Evolutionary conservation across 1,284 basidiomycete species (phyloP), one percentile per base, ranked within the genome.

Genomic region (Cutaneotrichosporon sp.): DNA sequence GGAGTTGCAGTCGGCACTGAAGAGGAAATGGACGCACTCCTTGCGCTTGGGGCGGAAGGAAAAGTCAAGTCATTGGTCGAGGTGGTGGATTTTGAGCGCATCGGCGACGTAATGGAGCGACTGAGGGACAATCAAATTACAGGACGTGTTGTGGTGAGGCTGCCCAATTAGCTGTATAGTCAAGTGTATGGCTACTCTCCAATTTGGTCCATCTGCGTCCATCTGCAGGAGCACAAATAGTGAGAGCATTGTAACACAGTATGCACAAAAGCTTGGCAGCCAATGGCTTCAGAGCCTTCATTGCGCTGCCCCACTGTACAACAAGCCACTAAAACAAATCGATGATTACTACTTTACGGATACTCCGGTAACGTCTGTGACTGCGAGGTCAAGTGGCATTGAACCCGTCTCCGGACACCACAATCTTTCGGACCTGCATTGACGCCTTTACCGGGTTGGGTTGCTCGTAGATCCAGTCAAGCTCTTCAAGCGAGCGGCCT

Each of bases 381-480:
- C 26, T 5, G 7, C 26, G 10, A 30, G 20, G 44, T 35, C 10
- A 30, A 10, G 34, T 26, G 13, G 43, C 43, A 30, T 34, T 30
- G 46, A 53, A 33, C 17, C 46, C 52, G 8, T 18, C 20, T 12
- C 44, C 46, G 34, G 46, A 42, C 36, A 49, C 47, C 4, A 40
- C 40, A 35, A 54, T 49, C 17, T 14, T 40, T 21, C 40, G 35
- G 20, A 37, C 49, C 41, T 33, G 17, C 49, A 51, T 58, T 15
- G 72, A 74, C 2, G 74, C 73, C 35, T 67, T 67, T 49, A 72
- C 70, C 2, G 74, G 75, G 57, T 73, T 65, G 35, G 65, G 63
- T 44, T 72, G 65, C 13, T 64, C 59, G 62, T 76, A 77, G 37
- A 74, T 63, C 48, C 65, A 69, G 39, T 74, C 70, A 41, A 75